Conservation (phyloP, 2,329 filamentous ascomycete genomes). For the Aspergillus uvarum region DNA sequence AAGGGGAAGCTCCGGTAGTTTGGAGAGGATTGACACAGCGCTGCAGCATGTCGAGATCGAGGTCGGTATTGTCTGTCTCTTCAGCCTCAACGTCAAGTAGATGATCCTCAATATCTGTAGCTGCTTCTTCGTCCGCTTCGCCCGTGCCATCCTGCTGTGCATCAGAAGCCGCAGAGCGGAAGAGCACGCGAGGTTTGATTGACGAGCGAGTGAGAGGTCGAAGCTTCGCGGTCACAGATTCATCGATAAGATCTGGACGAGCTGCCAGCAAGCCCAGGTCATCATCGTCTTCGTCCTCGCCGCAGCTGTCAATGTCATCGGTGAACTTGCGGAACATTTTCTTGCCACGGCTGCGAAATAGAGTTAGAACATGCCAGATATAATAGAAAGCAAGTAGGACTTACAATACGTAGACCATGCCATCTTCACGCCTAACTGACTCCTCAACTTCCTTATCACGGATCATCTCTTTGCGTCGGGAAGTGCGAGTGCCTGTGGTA, state of each 20-base stretch:
- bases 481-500: constrained; percentile 30
- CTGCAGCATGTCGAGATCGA: constrained; percentile 19
- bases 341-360: constrained; percentile 55
- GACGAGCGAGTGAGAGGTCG: constrained; percentile 58
- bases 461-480: constrained; percentile 33
- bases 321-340: constrained; percentile 60
- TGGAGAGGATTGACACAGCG: constrained; percentile 25
- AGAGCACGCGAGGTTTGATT: constrained; percentile 62
- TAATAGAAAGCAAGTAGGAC: constrained; percentile 31
- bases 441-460: constrained; percentile 49
- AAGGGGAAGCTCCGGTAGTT: constrained; percentile 25
- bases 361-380: constrained; percentile 27
- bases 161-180: constrained; percentile 49
- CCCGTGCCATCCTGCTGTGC: constrained; percentile 39
- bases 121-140: constrained; percentile 52
- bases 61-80: constrained; percentile 16
- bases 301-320: constrained; percentile 41
- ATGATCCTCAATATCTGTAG: constrained; percentile 55
- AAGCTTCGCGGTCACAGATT: constrained; percentile 27
- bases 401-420: constrained; percentile 63
- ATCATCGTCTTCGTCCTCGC: constrained; percentile 43
- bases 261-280: constrained; percentile 44
- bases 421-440: constrained; percentile 54
- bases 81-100: constrained; percentile 20
- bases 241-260: constrained; percentile 40